A percentile compares a stretch with the other conserved stretches of the same genome.
Conservation (phyloP, 495 filamentous ascomycete species). For the Tuber brumale region DNA sequence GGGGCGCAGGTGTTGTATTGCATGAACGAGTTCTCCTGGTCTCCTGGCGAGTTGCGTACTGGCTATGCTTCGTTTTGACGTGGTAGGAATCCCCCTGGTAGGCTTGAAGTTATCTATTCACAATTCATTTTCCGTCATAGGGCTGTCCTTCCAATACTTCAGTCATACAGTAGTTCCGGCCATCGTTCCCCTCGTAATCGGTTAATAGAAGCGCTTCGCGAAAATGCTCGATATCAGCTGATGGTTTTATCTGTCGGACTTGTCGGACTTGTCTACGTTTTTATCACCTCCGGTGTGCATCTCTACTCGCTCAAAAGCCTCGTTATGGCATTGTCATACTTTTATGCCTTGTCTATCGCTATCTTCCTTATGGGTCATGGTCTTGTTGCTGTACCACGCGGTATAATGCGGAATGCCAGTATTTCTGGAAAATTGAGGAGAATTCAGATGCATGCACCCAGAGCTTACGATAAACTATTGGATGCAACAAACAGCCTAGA, state of each 20-base stretch:
- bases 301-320: conserved; percentile 63
- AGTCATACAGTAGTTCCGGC: conserved; percentile 87
- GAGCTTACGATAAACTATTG: conserved; percentile 75
- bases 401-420: conserved; percentile 67
- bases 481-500: conserved; percentile 77
- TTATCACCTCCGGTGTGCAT: conserved; percentile 66
- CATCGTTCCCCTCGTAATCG: conserved; percentile 77
- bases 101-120: neutral
- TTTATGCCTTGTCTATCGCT: conserved; percentile 81
- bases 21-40: conserved; percentile 66
- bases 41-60: conserved; percentile 89
- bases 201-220: conserved; percentile 71
- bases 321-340: conserved; percentile 88
- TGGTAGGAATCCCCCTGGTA: conserved; percentile 54
- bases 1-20: conserved; percentile 51
- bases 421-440: conserved; percentile 62
- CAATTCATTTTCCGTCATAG: conserved; percentile 43
- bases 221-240: conserved; percentile 81
- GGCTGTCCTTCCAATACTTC: conserved; percentile 87
- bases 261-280: conserved; percentile 74
- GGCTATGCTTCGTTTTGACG: conserved; percentile 89
- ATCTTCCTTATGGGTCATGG: conserved; percentile 98
- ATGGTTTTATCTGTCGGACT: conserved; percentile 64
- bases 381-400: conserved; percentile 79
- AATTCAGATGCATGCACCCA: conserved; percentile 72